phyloP scores from a whole-genome alignment of 176 grass and related monocot genomes.

The Avena sativa region DNA sequence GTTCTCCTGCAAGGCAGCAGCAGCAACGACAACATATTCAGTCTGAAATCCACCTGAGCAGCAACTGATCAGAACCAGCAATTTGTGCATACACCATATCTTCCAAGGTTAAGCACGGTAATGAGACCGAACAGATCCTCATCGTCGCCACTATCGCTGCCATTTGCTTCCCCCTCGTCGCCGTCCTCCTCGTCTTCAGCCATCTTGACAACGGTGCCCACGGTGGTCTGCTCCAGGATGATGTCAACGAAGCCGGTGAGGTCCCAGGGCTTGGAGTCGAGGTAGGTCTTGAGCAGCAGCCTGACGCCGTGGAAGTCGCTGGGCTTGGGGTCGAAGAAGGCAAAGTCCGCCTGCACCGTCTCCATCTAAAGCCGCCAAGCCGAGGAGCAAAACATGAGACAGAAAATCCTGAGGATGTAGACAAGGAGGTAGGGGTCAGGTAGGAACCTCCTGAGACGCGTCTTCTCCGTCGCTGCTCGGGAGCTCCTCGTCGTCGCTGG shows the following conservation, averaged over 20 bases:
- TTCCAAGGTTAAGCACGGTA: conserved; percentile 73
- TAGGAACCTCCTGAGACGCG: conserved; percentile 39
- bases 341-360: conserved; percentile 87
- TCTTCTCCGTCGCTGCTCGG: conserved; percentile 22
- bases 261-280: conserved; percentile 81
- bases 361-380: conserved; percentile 28
- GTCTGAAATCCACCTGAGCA: conserved; percentile 1
- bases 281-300: conserved; percentile 77
- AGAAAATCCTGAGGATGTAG: neutral
- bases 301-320: conserved; percentile 77
- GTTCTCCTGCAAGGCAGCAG: conserved; percentile 46
- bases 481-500: conserved; percentile 27
- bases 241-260: conserved; percentile 88
- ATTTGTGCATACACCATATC: conserved; percentile 50
- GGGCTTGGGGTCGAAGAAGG: conserved; percentile 91
- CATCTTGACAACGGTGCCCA: conserved; percentile 90
- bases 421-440: neutral
- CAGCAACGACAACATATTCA: neutral
- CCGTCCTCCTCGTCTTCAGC: conserved; percentile 50
- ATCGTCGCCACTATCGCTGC: conserved; percentile 17
- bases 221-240: conserved; percentile 78
- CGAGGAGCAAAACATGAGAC: neutral
- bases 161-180: conserved; percentile 32
- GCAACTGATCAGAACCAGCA: neutral
- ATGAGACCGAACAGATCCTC: conserved; percentile 77